A percentile compares a stretch with the other conserved stretches of the same genome.
phyloP scores from a whole-genome alignment of 192 early-diverging fungal genomes.

The Backusella psychrophila region DNA sequence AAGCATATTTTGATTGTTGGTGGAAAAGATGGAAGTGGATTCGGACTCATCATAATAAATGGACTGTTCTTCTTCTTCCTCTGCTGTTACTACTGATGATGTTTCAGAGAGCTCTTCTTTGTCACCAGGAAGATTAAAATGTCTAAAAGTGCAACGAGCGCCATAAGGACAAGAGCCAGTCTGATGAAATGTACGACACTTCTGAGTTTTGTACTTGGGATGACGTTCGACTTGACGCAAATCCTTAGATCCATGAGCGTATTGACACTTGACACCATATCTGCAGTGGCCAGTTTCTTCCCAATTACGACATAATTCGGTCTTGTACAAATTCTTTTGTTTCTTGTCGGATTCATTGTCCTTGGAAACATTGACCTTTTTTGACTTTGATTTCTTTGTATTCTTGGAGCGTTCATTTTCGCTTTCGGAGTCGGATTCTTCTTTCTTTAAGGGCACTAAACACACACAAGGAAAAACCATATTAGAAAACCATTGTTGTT shows the following conservation, averaged over 20 bases:
- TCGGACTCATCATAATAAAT: background rate
- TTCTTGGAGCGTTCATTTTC: background rate
- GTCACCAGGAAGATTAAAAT: constrained; percentile 33
- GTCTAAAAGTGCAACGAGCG: constrained; percentile 93
- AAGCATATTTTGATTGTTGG: background rate
- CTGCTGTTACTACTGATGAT: background rate
- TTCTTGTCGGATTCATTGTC: constrained; percentile 27
- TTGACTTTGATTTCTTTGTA: background rate
- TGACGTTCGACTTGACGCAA: constrained; percentile 81
- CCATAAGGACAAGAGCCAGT: constrained; percentile 92
- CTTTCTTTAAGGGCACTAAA: constrained; percentile 1
- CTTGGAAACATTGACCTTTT: background rate
- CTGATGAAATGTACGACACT: constrained; percentile 88
- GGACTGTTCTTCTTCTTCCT: background rate
- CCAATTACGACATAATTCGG: constrained; percentile 49
- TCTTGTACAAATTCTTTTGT: constrained; percentile 38
- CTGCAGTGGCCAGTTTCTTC: constrained; percentile 47
- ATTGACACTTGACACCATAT: constrained; percentile 94
- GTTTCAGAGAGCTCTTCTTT: background rate
- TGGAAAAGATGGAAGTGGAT: background rate
- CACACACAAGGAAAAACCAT: background rate
- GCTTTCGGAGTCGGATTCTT: constrained; percentile 8
- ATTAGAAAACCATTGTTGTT: background rate
- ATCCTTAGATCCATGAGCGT: constrained; percentile 84
- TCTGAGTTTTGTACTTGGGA: constrained; percentile 93